A percentile compares a stretch with the other conserved stretches of the same genome.
Conservation (phyloP, 768 basidiomycete genomes). For the Ramaria sp. region DNA sequence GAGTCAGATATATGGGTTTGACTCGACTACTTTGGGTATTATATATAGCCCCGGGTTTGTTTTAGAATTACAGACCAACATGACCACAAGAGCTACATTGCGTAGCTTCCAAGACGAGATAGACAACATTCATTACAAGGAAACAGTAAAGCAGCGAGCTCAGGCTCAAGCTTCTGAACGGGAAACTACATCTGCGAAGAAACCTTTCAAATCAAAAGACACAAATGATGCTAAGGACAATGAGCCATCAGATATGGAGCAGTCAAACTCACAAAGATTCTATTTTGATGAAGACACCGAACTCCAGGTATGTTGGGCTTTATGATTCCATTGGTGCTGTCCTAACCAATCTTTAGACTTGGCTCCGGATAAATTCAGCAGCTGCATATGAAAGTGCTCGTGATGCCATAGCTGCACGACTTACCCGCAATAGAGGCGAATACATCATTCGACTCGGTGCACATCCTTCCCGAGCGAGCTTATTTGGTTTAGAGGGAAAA, state of each 20-base stretch:
- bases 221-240: slow-evolving; percentile 11
- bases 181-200: slow-evolving; percentile 19
- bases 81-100: slow-evolving; percentile 20
- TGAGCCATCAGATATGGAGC: slow-evolving; percentile 18
- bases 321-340: neutral
- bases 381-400: slow-evolving; percentile 44
- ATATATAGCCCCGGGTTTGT: neutral
- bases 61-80: slow-evolving; percentile 8
- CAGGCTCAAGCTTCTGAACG: slow-evolving; percentile 21
- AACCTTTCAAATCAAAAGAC: slow-evolving; percentile 29
- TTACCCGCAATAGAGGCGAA: slow-evolving; percentile 64
- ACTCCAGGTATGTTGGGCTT: slow-evolving; percentile 34
- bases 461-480: slow-evolving; percentile 43
- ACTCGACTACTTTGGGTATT: neutral
- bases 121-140: slow-evolving; percentile 61
- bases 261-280: neutral
- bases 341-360: neutral
- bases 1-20: neutral
- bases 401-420: slow-evolving; percentile 51
- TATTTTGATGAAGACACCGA: slow-evolving; percentile 40
- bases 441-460: slow-evolving; percentile 64
- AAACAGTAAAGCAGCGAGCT: slow-evolving; percentile 51
- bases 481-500: slow-evolving; percentile 37
- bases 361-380: slow-evolving; percentile 26
- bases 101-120: slow-evolving; percentile 55